Conservation (phyloP, 2,329 filamentous ascomycete species). For the Fusarium floridanum region DNA sequence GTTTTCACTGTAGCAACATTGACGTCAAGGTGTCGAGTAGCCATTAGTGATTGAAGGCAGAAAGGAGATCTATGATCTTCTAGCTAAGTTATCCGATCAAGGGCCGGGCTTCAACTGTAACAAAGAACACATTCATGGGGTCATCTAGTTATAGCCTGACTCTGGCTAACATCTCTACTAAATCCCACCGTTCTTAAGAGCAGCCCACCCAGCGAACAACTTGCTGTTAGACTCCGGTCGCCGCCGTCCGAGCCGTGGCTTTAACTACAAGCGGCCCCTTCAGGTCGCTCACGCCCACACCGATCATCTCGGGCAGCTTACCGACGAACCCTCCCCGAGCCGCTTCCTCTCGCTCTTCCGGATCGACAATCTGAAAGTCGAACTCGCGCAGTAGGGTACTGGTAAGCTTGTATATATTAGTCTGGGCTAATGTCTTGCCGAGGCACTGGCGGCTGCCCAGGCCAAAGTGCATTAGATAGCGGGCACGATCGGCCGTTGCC, state of each 20-base stretch:
- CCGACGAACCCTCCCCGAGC: not conserved
- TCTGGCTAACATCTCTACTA: too few species aligned
- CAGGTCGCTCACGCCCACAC: not conserved
- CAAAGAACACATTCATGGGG: too few species aligned
- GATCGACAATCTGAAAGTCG: constrained; percentile 24
- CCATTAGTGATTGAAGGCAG: too few species aligned
- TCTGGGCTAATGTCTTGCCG: constrained; percentile 28
- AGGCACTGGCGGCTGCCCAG: constrained; percentile 32
- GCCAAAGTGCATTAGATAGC: constrained; percentile 29
- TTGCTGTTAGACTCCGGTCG: not conserved
- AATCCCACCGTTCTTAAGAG: too few species aligned
- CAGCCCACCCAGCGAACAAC: not conserved
- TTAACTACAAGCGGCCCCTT: not conserved
- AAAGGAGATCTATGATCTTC: too few species aligned
- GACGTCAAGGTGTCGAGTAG: too few species aligned
- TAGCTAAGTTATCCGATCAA: too few species aligned
- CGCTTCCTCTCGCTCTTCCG: not conserved
- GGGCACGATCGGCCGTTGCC: constrained; percentile 8
- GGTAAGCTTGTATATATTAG: constrained; percentile 27
- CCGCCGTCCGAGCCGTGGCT: not conserved
- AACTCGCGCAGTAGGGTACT: constrained; percentile 19
- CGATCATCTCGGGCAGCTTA: not conserved
- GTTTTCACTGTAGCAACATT: too few species aligned
- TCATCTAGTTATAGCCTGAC: too few species aligned
- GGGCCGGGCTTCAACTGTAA: too few species aligned